Percentiles rank a stretch among this genome's conserved stretches.
Evolutionary conservation across 2,329 filamentous ascomycete genomes (phyloP).

Genomic region (Pseudogymnoascus sp.): DNA sequence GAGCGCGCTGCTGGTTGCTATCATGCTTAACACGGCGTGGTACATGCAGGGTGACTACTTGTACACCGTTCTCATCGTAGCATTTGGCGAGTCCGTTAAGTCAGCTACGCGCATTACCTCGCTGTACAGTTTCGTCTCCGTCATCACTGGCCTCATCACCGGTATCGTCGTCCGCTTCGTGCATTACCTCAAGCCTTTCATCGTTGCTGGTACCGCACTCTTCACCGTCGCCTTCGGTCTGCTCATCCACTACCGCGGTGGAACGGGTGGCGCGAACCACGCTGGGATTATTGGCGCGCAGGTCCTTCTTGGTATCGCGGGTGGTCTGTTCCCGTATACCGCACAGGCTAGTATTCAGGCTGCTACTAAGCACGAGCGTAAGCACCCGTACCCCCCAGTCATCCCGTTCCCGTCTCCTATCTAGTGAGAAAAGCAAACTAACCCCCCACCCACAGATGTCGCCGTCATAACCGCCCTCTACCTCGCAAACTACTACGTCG

Average conservation of each 20-base stretch:
- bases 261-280: slow-evolving; percentile 34
- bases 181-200: slow-evolving; percentile 55
- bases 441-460: slow-evolving; percentile 33
- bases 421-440: neutral
- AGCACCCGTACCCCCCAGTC: neutral
- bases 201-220: slow-evolving; percentile 49
- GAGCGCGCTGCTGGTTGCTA: slow-evolving; percentile 52
- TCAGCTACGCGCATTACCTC: slow-evolving; percentile 51
- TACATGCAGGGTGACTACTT: slow-evolving; percentile 57
- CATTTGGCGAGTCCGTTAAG: slow-evolving; percentile 50
- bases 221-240: slow-evolving; percentile 60
- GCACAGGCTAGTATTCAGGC: slow-evolving; percentile 44
- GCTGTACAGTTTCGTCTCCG: slow-evolving; percentile 50
- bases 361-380: slow-evolving; percentile 39
- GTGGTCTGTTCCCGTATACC: slow-evolving; percentile 49
- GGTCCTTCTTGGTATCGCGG: slow-evolving; percentile 53
- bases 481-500: slow-evolving; percentile 52
- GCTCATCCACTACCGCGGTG: slow-evolving; percentile 55
- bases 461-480: slow-evolving; percentile 58
- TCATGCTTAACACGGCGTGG: slow-evolving; percentile 51
- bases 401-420: neutral
- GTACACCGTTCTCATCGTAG: slow-evolving; percentile 53
- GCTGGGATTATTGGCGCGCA: slow-evolving; percentile 55
- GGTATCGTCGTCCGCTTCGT: slow-evolving; percentile 50
- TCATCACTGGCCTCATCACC: slow-evolving; percentile 48